phyloP scores from a whole-genome alignment of 1,284 basidiomycete genomes.

The Boletellus dicymbophilus region DNA sequence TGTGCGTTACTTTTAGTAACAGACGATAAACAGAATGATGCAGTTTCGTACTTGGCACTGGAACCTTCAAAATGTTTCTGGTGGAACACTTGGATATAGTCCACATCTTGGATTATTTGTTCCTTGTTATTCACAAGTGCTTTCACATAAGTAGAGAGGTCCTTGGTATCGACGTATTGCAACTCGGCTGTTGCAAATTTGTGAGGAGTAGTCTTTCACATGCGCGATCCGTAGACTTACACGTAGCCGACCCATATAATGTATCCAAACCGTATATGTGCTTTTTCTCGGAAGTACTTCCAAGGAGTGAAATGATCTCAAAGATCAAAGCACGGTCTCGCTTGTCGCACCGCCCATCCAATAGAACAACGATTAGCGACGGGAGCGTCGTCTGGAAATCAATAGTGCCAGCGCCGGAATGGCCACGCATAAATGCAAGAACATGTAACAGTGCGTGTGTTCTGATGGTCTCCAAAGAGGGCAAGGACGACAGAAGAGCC shows the following conservation, averaged over 20 bases:
- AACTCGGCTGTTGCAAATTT: constrained; percentile 49
- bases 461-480: constrained; percentile 38
- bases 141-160: constrained; percentile 69
- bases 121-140: constrained; percentile 54
- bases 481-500: constrained; percentile 50
- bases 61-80: constrained; percentile 50
- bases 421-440: constrained; percentile 78
- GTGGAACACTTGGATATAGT: constrained; percentile 68
- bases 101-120: constrained; percentile 71
- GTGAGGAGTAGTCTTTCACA: constrained; percentile 7
- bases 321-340: constrained; percentile 69
- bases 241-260: constrained; percentile 74
- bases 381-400: constrained; percentile 92
- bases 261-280: constrained; percentile 82
- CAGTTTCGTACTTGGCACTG: constrained; percentile 51
- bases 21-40: not conserved
- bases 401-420: constrained; percentile 55
- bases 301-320: constrained; percentile 59
- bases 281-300: constrained; percentile 41
- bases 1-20: constrained; percentile 32
- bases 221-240: constrained; percentile 41
- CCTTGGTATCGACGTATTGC: constrained; percentile 79
- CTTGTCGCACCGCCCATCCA: constrained; percentile 53
- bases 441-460: constrained; percentile 59
- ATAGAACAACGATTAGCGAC: constrained; percentile 68